Evolutionary conservation across 2,329 filamentous ascomycete genomes (phyloP), one percentile per base, ranked within the genome.

Genomic region (Zalaria sp.): DNA sequence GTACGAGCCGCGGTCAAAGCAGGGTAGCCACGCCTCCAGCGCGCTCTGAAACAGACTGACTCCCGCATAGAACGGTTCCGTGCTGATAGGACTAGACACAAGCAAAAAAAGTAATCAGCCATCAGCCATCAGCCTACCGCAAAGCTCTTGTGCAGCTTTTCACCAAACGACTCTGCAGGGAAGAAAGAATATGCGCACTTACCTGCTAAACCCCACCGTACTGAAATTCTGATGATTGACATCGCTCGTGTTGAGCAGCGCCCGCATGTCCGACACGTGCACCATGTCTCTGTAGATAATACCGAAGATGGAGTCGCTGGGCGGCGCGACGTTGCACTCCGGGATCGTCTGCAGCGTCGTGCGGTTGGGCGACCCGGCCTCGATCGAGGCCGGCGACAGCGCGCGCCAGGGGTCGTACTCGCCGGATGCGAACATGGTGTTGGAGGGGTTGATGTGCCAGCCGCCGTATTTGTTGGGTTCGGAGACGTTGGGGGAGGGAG

Each of bases 21-120:
- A 52, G 27, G 49, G 49, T 36, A 52, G 39, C 49, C 49, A 52
- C 8, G 25, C 38, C 32, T 50, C 47, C 29, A 50, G 43, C 18
- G 49, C 49, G 8, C 38, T 48, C 35, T 35, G 10, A 36, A 52
- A 52, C 34, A 52, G 25, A 4, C 39, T 43, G 1, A 49, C 40
- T 6, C 44, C 47, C 18, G 38, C 42, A 29, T 46, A 43, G 25
- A 46, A 46, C 7, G 47, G 43, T 37, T 45, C 47, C 3, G 39
- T 39, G 18, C 41, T 41, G 25, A 44, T 41, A 4, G 40, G 44
- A 29, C 40, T 41, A 32, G 29, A 7, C 29, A 32, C n/a, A 7
- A 32, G 29, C 29, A 32, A 7, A 7, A 7, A 7, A 7, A 32
- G 29, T n/a, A 32, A 7, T n/a, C 18, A 18, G 18, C 18, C 18